Conservation (phyloP, 2,329 filamentous ascomycete genomes). For the Fusarium pseudograminearum region DNA sequence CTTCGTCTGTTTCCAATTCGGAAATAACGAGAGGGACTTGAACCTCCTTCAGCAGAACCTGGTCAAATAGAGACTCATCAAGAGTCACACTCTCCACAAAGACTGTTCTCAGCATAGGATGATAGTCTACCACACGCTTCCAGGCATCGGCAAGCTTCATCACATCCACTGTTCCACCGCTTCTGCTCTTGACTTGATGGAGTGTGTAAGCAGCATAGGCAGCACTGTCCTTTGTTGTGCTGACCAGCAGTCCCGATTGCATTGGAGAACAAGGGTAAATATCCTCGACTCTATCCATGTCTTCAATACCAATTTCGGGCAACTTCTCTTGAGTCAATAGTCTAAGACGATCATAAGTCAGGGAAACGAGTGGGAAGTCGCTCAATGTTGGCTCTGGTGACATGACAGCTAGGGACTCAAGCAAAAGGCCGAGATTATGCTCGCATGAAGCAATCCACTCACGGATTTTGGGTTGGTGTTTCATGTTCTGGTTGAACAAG, state of each 20-base stretch:
- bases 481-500: constrained; percentile 57
- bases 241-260: constrained; percentile 55
- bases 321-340: constrained; percentile 31
- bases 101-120: constrained; percentile 60
- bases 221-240: constrained; percentile 56
- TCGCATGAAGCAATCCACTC: constrained; percentile 34
- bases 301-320: constrained; percentile 17
- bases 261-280: constrained; percentile 55
- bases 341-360: constrained; percentile 35
- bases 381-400: constrained; percentile 26
- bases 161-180: constrained; percentile 37
- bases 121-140: constrained; percentile 57
- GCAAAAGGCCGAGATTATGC: constrained; percentile 7
- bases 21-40: constrained; percentile 14
- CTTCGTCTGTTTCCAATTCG: constrained; percentile 28
- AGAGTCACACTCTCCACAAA: constrained; percentile 61
- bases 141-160: constrained; percentile 43
- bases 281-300: constrained; percentile 40
- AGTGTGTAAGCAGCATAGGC: constrained; percentile 52
- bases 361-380: constrained; percentile 34
- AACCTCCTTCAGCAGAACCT: constrained; percentile 55
- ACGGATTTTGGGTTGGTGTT: constrained; percentile 55
- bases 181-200: constrained; percentile 40
- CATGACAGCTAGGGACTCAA: constrained; percentile 14
- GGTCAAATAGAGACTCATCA: constrained; percentile 59